Base-by-base conservation (phyloP, 306 rosid species). In the Quercus cerris region DNA sequence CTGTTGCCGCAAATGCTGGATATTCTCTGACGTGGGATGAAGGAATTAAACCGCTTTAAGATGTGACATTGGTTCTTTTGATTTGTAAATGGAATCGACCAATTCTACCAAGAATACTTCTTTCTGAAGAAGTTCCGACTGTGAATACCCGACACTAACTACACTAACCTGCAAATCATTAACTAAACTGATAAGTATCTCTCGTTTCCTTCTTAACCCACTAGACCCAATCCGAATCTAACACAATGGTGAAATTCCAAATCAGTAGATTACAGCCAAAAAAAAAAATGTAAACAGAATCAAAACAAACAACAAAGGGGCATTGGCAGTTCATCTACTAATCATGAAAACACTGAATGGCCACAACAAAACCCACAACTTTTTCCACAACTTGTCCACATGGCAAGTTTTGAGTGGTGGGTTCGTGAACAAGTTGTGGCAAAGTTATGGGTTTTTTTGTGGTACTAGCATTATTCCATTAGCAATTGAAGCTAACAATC, bases 131-230 rank as follows among this genome's bases (percentile, higher is more conserved):
- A 95, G 98, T 77, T 95, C 98, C 15, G 99, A 93, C 81, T 93
- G 99, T 58, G 98, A 93, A 79, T 93, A 95, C 74, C 70, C 99
- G 56, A 95, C 99, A 81, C 98, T 95, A 56, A 95, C 93, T 56
- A 86, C 80, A 87, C 99, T 90, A 20, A 95, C 96, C 98, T 93
- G 86, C 89, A 87, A 31, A 28, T 28, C 30, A 28, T 28, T 28
- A 28, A 28, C 30, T 28, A 28, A 28, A 28, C 30, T 28, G 30
- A 28, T 28, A 3, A 28, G 30, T 28, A 28, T 28, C 30, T 28
- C 30, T 28, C 30, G 0, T 28, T 28, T 28, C 30, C 30, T 28
- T 56, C 28, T 11, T 33, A 72, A 31, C 66, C 71, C 82, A 18
- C 66, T 54, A 33, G 56, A 51, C 20, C 31, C 31, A 28, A 80